Evolutionary conservation across 2,329 filamentous ascomycete genomes (phyloP), one percentile per base, ranked within the genome.

Genomic region (Sclerotinia subarctica): DNA sequence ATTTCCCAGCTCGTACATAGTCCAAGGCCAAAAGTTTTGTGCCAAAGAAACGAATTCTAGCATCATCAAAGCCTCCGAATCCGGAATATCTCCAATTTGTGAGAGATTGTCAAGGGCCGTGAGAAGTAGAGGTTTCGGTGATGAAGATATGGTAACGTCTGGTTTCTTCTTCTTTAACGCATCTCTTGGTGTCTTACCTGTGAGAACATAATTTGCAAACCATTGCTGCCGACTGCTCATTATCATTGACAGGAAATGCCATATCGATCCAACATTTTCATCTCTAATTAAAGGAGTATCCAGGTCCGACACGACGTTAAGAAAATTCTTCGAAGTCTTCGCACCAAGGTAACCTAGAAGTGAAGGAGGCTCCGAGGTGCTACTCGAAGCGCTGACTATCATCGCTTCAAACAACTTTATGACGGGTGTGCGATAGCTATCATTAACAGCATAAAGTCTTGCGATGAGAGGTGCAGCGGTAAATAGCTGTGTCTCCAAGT

Each of bases 21-120:
- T 94, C 92, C 94, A 97, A 1, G 94, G 91, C 94, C 94, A 98
- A 76, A 93, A 92, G 78, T 97, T 95, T 76, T 97, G 94, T 5
- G 94, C 92, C 3, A 91, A 88, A 2, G 92, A 88, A 49, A 97
- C 87, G 77, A 98, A 98, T 74, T 94, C 89, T 21, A 99, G 83
- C 73, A 97, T 88, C 0, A 91, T 88, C 29, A 93, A 81, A 5
- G 89, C 87, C 70, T 93, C 86, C 46, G 82, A 81, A n/a, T 85
- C 83, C 11, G 90, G 83, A 29, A 94, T 78, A 1, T 85, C 81
- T 32, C 85, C 83, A 69, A 97, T 87, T 15, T 83, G 83, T 24
- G 86, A 84, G 49, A 98, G 82, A 68, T 87, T 85, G 56, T 90
- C 85, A 44, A 97, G 82, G 0, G 93, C 94, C 67, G 87, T 86